Percentiles rank a stretch among this genome's conserved stretches.
Evolutionary conservation across 805 yeast genomes (phyloP).

Genomic region (Hagleromyces aurorensis): DNA sequence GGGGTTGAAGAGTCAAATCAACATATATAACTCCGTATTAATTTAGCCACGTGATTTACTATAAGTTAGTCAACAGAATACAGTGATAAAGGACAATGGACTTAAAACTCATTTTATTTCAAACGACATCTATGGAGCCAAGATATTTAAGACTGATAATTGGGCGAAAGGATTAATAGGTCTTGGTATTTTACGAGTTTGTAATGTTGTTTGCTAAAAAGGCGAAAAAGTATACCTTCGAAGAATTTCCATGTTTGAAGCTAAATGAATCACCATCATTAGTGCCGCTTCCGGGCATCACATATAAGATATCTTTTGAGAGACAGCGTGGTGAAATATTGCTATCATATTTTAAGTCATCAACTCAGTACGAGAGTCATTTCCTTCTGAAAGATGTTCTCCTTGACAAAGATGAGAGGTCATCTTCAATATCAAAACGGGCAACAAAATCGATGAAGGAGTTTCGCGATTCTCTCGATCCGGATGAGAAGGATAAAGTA

Average conservation of each 20-base stretch:
- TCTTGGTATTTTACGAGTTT: no score
- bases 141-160: no score
- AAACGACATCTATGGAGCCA: no score
- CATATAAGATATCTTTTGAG: constrained; percentile 49
- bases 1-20: no score
- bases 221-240: no score
- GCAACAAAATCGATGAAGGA: constrained; percentile 21
- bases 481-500: constrained; percentile 31
- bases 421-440: constrained; percentile 16
- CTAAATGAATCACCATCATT: constrained; percentile 19
- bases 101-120: no score
- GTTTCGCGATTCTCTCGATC: constrained; percentile 15
- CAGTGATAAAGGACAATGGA: no score
- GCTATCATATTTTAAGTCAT: constrained; percentile 34
- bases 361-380: constrained; percentile 15
- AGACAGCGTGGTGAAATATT: constrained; percentile 41
- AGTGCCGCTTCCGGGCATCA: constrained; percentile 54
- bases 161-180: no score
- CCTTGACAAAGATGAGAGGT: constrained; percentile 5
- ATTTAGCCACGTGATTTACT: no score
- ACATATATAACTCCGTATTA: no score
- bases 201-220: no score
- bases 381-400: constrained; percentile 11
- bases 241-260: constrained; percentile 15
- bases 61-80: no score